phyloP scores from a whole-genome alignment of 2,329 filamentous ascomycete genomes.

The Aspergillus sp. region DNA sequence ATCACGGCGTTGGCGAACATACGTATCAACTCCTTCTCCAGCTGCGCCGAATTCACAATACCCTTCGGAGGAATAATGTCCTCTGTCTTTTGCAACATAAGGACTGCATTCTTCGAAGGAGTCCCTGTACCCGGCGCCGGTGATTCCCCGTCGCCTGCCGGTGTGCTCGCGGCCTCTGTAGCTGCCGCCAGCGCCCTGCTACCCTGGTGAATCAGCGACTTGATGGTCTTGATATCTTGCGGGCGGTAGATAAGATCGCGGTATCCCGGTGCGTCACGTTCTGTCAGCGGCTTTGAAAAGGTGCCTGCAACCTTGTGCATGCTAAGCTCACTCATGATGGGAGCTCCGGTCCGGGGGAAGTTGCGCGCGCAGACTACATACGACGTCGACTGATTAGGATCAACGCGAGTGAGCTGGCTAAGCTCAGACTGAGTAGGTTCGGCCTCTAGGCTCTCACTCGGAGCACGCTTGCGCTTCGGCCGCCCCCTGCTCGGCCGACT shows the following conservation, averaged over 20 bases:
- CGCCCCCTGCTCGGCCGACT: constrained; percentile 31
- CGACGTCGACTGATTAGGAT: constrained; percentile 33
- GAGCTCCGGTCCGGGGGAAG: constrained; percentile 67
- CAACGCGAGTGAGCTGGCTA: constrained; percentile 30
- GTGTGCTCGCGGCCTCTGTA: constrained; percentile 65
- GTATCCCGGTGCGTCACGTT: constrained; percentile 75
- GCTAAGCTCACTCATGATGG: constrained; percentile 73
- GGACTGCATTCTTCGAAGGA: constrained; percentile 44
- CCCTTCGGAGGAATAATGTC: constrained; percentile 82
- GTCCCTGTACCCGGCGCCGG: constrained; percentile 35
- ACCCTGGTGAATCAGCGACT: constrained; percentile 63
- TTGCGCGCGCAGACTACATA: constrained; percentile 48
- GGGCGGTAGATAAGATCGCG: constrained; percentile 71
- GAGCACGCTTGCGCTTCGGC: constrained; percentile 45
- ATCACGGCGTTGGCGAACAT: constrained; percentile 99
- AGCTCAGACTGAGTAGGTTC: constrained; percentile 30
- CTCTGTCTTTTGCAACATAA: constrained; percentile 58
- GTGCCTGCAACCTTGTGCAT: constrained; percentile 78
- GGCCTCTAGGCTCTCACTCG: constrained; percentile 34
- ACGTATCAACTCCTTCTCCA: constrained; percentile 89
- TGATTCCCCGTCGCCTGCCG: constrained; percentile 61
- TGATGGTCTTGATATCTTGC: constrained; percentile 76
- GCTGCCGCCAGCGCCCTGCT: constrained; percentile 47
- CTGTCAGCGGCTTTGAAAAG: constrained; percentile 73
- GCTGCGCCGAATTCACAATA: constrained; percentile 89